Conservation (phyloP, 1,284 basidiomycete genomes). For the Coniferiporia sulphurascens region DNA sequence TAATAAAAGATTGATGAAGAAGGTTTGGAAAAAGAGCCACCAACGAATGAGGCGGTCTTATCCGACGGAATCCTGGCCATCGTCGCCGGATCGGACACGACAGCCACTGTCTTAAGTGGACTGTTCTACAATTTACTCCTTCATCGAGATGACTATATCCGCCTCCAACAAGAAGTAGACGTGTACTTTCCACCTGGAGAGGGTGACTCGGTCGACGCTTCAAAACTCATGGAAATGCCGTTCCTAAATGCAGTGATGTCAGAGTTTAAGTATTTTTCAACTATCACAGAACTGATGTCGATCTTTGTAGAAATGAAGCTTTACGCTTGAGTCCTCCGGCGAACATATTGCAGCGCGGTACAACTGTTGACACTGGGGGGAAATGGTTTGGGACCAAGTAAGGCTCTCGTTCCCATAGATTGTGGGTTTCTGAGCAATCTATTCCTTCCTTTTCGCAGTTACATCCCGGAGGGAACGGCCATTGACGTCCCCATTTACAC, state of each 20-base stretch:
- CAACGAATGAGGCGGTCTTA: conserved; percentile 24
- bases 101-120: conserved; percentile 29
- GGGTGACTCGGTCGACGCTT: conserved; percentile 17
- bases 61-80: conserved; percentile 34
- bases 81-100: conserved; percentile 34
- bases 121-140: conserved; percentile 30
- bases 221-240: conserved; percentile 26
- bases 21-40: conserved; percentile 22
- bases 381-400: conserved; percentile 13
- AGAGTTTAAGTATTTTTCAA: conserved; percentile 28
- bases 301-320: conserved; percentile 13
- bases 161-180: conserved; percentile 30
- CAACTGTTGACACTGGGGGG: conserved; percentile 9
- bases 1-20: conserved; percentile 30
- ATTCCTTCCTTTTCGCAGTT: conserved; percentile 39
- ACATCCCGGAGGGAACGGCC: conserved; percentile 45
- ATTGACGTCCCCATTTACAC: conserved; percentile 44
- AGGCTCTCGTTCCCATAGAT: conserved; percentile 27
- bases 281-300: conserved; percentile 31
- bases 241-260: conserved; percentile 32
- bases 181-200: conserved; percentile 20
- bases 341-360: conserved; percentile 6
- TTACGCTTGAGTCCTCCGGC: conserved; percentile 11
- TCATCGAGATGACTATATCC: conserved; percentile 26
- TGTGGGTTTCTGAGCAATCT: conserved; percentile 7